Base-by-base conservation (phyloP, 805 yeast genomes). In the Kodamaea fukazawae region DNA sequence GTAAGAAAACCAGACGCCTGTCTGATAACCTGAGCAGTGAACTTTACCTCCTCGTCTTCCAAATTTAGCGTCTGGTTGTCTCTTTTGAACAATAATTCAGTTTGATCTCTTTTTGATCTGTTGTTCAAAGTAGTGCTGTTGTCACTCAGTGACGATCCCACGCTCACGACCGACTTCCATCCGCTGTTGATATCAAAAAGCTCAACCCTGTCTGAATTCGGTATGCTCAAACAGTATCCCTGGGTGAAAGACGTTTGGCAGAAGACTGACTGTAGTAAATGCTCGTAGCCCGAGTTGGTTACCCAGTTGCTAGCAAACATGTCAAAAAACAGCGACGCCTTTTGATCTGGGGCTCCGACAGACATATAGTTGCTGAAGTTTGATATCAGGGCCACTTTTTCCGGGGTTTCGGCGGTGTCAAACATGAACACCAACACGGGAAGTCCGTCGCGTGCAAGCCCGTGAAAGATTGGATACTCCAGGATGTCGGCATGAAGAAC, bases 401-500 rank as follows among this genome's bases (percentile, higher is more conserved):
- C 20, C 7, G n/a, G 8, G 8, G 29, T 18, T 7, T 14, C 33
- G 10, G 26, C 14, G 10, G n/a, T 18, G 31, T 61, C 55, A 47
- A 70, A 61, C 36, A 64, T 38, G 42, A 71, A 62, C 1, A 69
- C 67, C 35, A 73, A 45, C 38, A 71, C 38, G 0, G 79, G 77
- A 10, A 49, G 46, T 2, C 51, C 46, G 10, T 51, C 50, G 32
- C 40, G 43, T 3, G 53, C 37, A 25, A 42, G 33, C n/a, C n/a
- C 8, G 5, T 20, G 23, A 20, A 20, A 8, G 5, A 20, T 5
- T 20, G 23, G 23, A 8, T 20, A 8, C 23, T 20, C 23, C 23
- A 20, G 23, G 8, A 8, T 20, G 8, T 20, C 23, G 8, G 23
- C 8, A 6, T 20, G 5, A 20, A 20, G 23, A 20, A 8, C 23